Percentiles rank a stretch among this genome's conserved stretches.
phyloP scores from a whole-genome alignment of 225 moss, liverwort and hornwort genomes.

The Sphagnum tenellum region DNA sequence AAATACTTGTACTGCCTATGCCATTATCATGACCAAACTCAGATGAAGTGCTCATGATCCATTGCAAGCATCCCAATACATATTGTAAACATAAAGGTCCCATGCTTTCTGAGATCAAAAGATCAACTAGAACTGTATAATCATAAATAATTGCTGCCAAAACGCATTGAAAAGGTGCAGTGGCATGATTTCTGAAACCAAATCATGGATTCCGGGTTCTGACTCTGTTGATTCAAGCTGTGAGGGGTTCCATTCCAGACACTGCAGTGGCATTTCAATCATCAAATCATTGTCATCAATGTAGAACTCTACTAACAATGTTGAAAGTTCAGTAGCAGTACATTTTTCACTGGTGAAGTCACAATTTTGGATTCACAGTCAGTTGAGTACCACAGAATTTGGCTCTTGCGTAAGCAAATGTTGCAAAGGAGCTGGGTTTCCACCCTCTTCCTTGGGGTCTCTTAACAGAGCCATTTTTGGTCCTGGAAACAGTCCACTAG shows the following conservation, averaged over 20 bases:
- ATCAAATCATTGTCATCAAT: conserved; percentile 68
- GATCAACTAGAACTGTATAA: conserved; percentile 50
- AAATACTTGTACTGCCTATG: not conserved
- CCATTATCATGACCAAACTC: too few relatives aligned
- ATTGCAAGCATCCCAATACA: conserved; percentile 48
- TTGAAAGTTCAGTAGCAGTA: conserved; percentile 23
- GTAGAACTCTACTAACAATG: conserved; percentile 37
- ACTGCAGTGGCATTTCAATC: conserved; percentile 46
- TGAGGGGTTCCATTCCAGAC: conserved; percentile 24
- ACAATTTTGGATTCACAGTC: conserved; percentile 25
- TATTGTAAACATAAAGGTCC: conserved; percentile 50
- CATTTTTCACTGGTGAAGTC: conserved; percentile 5
- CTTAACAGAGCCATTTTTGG: not conserved
- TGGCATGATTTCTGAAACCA: conserved; percentile 34
- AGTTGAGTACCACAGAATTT: conserved; percentile 19
- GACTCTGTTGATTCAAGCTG: not conserved
- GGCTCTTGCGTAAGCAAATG: conserved; percentile 16
- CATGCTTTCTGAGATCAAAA: conserved; percentile 50
- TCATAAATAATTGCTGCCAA: conserved; percentile 39
- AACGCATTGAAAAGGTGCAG: conserved; percentile 42
- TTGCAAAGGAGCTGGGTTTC: not conserved
- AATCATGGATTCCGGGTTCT: too few relatives aligned
- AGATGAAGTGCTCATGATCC: conserved; percentile 8
- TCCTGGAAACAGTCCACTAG: not conserved
- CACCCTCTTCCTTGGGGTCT: not conserved